Base-by-base conservation (phyloP, 768 basidiomycete genomes). In the Suillus subluteus region DNA sequence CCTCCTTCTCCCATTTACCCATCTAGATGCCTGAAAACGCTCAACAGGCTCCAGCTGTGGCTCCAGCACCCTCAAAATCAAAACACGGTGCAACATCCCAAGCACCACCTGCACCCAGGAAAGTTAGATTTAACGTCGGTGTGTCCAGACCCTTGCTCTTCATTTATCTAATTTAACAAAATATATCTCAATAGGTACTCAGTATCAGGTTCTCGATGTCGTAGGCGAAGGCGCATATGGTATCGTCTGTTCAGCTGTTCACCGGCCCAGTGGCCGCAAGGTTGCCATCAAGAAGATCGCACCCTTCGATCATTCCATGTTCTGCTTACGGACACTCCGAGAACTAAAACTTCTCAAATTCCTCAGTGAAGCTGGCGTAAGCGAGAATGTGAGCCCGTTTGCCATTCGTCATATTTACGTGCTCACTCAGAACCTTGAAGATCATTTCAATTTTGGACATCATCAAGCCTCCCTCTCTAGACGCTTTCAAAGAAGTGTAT, bases 201-300 rank as follows among this genome's bases (percentile, higher is more conserved):
- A 91, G 79, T 95, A 94, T 73, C 88, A 93, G 76, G 91, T 94
- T 35, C 86, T 93, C 69, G 91, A 93, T 81, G 90, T 93, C 73
- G 91, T 96, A 65, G 92, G 93, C 59, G 93, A 95, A 76, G 93
- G 95, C 32, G 95, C 95, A 62, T 96, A 97, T 74, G 97, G 97
- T 62, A 92, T 97, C 73, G 96, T 98, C 67, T 95, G 93, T 79
- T 96, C 96, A 30, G 96, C 96, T 6, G 82, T 96, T 4, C 96
- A 99, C 75, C 78, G 88, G 68, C 90, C 94, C 2, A 93, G 92
- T 62, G 89, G 90, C 62, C 91, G 94, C 66, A 95, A 95, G 78
- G 97, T 99, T 67, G 96, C 96, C 64, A 96, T 98, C 84, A 98
- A 98, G 85, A 94, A 94, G 81, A 95, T 98, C 79, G 89, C 92